Evolutionary conservation across 2,329 filamentous ascomycete genomes (phyloP).

Genomic region (Dothideomycetes sp.): DNA sequence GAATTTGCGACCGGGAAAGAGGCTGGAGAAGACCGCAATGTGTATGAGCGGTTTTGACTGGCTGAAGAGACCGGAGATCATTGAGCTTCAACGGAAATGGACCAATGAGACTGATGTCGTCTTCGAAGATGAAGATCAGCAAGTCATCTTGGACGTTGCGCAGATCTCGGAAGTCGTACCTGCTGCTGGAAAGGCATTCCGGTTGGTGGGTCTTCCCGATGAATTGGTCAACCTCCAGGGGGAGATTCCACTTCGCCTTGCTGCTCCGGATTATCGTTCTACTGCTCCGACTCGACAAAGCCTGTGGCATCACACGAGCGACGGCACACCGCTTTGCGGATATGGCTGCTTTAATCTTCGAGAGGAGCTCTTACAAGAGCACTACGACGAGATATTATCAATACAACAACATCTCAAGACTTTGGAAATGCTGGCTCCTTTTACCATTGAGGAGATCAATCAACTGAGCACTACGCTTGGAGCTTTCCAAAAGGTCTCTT

Average conservation of each 20-base stretch:
- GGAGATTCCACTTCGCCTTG: background rate
- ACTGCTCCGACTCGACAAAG: conserved; percentile 5
- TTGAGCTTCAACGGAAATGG: conserved; percentile 10
- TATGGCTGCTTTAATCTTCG: conserved; percentile 8
- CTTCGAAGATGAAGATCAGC: background rate
- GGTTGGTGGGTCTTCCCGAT: conserved; percentile 3
- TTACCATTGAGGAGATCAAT: conserved; percentile 5
- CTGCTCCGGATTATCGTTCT: conserved; percentile 6
- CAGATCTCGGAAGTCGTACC: conserved; percentile 8
- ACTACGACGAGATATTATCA: conserved; percentile 9
- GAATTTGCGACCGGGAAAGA: conserved; percentile 3
- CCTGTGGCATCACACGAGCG: conserved; percentile 9
- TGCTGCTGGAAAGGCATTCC: conserved; percentile 7
- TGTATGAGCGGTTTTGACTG: conserved; percentile 12
- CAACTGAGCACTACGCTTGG: too few relatives aligned
- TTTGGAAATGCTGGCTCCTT: conserved; percentile 8
- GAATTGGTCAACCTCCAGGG: conserved; percentile 4
- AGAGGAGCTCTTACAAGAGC: conserved; percentile 9
- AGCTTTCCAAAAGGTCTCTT: conserved; percentile 7
- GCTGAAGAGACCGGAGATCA: conserved; percentile 10
- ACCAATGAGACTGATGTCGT: background rate
- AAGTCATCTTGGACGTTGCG: conserved; percentile 4
- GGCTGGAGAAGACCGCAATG: conserved; percentile 8
- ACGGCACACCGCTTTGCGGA: conserved; percentile 7
- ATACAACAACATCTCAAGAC: conserved; percentile 9